These are phyloP conservation scores for Tremellales sp. DNA, from an alignment of 1,284 basidiomycete genomes.

Conservation along the genomic window DNA sequence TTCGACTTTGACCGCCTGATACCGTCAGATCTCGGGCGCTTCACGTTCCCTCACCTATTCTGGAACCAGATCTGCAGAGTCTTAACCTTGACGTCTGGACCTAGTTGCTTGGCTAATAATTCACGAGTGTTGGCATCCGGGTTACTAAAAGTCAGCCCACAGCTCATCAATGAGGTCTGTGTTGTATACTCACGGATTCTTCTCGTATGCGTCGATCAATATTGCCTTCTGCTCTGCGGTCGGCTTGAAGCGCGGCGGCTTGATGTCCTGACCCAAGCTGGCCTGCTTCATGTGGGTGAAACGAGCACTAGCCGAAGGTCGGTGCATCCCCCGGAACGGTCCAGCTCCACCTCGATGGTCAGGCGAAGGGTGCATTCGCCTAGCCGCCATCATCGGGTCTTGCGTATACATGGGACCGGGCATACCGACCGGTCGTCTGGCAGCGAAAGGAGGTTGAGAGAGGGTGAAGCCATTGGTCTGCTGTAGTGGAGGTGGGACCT, in stretches of 20 bases:
- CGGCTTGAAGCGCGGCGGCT: constrained; percentile 34
- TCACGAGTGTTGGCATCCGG: constrained; percentile 28
- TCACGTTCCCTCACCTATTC: constrained; percentile 23
- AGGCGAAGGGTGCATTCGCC: background rate
- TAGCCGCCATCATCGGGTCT: background rate
- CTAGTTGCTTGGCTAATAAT: constrained; percentile 22
- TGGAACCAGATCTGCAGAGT: constrained; percentile 42
- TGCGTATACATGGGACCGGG: background rate
- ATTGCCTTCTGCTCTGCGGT: constrained; percentile 33
- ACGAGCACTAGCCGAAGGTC: background rate
- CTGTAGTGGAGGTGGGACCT: background rate
- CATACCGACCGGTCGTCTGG: background rate
- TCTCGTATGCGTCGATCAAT: constrained; percentile 26
- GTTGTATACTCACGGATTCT: constrained; percentile 26
- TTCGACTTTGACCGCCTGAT: constrained; percentile 30
- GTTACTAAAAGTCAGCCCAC: constrained; percentile 16
- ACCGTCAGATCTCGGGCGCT: background rate
- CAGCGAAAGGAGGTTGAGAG: background rate
- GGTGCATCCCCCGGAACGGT: background rate
- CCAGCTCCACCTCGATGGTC: background rate
- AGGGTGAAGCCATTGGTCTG: background rate
- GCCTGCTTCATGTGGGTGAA: background rate
- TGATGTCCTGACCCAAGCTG: constrained; percentile 2
- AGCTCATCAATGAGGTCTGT: background rate
- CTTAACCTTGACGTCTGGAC: constrained; percentile 24